A percentile compares a stretch with the other conserved stretches of the same genome.
Conservation (phyloP, 2,329 filamentous ascomycete genomes). For the Aspergillus neotritici region DNA sequence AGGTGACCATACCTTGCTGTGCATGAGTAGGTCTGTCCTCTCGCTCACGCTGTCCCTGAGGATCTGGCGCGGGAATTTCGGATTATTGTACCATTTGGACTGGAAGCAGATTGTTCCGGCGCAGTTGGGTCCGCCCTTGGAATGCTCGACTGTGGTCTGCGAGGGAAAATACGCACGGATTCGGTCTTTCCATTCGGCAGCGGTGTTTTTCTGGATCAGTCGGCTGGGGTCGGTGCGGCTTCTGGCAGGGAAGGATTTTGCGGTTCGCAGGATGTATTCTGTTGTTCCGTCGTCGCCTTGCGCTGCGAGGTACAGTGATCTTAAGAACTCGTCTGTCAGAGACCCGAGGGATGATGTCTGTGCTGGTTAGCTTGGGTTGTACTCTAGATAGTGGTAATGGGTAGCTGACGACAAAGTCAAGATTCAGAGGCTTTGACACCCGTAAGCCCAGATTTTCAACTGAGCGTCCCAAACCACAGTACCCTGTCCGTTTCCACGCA, state of each 20-base stretch:
- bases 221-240: constrained; percentile 40
- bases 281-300: constrained; percentile 46
- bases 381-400: not conserved
- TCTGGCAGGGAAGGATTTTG: constrained; percentile 19
- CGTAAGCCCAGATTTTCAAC: constrained; percentile 59
- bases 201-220: constrained; percentile 27
- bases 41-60: constrained; percentile 71
- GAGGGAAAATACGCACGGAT: constrained; percentile 80
- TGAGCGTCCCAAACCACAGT: constrained; percentile 65
- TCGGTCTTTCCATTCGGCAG: constrained; percentile 43
- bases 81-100: constrained; percentile 62
- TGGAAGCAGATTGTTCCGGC: constrained; percentile 82
- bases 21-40: constrained; percentile 69
- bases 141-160: constrained; percentile 59
- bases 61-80: constrained; percentile 64
- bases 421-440: constrained; percentile 51
- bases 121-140: constrained; percentile 56
- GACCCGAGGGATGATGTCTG: constrained; percentile 77
- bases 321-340: constrained; percentile 63
- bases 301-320: constrained; percentile 53
- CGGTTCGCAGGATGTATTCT: constrained; percentile 38
- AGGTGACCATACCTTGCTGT: constrained; percentile 66
- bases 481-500: constrained; percentile 55
- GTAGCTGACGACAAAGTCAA: constrained; percentile 65
- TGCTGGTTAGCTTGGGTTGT: constrained; percentile 12